Base-by-base conservation (phyloP, 208 protist species). In the Trypanosoma conorhini region DNA sequence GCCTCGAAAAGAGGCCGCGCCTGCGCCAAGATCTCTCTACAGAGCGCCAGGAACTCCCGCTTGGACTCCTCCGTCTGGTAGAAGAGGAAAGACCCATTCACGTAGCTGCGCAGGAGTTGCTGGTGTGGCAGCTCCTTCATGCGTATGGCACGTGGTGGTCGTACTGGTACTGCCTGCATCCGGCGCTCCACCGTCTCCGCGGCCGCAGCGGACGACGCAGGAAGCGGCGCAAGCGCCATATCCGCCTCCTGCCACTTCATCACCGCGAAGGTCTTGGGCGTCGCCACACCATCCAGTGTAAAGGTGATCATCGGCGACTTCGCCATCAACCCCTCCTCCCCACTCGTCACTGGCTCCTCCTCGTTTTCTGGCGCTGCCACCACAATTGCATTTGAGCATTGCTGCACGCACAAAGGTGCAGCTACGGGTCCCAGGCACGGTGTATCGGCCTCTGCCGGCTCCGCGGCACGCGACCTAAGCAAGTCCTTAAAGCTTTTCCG, bases 221-320 rank as follows among this genome's bases (percentile, higher is more conserved):
- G 51, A 26, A 61, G 55, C 58, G 52, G 15, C 1, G 40, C 3
- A 13, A 30, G 10, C 12, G 26, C 35, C 51, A 69, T 4, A 15
- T 67, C 62, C 31, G n/a, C 19, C 52, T 83, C 67, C 24, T 83
- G 84, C 17, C 60, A 72, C 26, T 76, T 66, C 19, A 87, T 73
- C n/a, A 68, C 79, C 22, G 81, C 81, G 54, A 90, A 90, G 3
- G 82, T 90, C 62, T 90, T 86, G 12, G 85, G 85, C 1, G 85
- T 90, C 7, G 82, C 76, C 21, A 90, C 77, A 40, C 85, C 77
- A 62, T 87, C 80, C 5, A 79, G 51, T 0, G 82, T 86, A 66
- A 90, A 90, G 50, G 66, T 62, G 12, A 90, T 58, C 38, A 56
- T 33, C 26, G 73, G 71, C 17, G 77, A 64, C 1, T 24, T 38